phyloP scores from a whole-genome alignment of 768 basidiomycete genomes.

The Cyclocybe aegerita region DNA sequence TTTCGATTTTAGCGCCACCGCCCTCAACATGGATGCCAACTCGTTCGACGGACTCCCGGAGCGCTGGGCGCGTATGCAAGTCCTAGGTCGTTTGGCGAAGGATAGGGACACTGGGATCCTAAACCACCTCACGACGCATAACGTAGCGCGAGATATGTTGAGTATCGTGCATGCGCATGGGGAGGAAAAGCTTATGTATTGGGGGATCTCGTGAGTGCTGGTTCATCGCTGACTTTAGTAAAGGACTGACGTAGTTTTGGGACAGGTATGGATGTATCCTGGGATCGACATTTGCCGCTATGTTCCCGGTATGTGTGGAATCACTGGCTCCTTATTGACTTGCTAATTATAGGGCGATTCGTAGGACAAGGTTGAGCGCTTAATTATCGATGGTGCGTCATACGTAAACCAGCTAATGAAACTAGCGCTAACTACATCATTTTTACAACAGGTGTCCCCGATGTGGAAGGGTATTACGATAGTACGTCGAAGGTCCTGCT shows the following conservation, averaged over 20 bases:
- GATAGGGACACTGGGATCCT: conserved; percentile 27
- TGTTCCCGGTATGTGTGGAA: conserved; percentile 28
- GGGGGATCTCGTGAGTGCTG: conserved; percentile 27
- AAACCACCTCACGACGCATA: conserved; percentile 33
- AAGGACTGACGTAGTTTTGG: not conserved
- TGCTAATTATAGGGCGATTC: not conserved
- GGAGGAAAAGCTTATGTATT: conserved; percentile 30
- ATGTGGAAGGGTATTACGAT: no score
- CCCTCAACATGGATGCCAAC: conserved; percentile 6
- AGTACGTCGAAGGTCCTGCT: no score
- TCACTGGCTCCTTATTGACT: no score
- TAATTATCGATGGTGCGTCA: conserved; percentile 40
- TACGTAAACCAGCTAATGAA: not conserved
- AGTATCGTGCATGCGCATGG: conserved; percentile 32
- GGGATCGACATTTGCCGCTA: conserved; percentile 30
- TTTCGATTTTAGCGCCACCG: no score
- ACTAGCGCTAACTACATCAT: no score
- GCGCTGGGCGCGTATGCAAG: conserved; percentile 30
- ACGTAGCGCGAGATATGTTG: conserved; percentile 38
- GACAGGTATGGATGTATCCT: conserved; percentile 25
- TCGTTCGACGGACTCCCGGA: conserved; percentile 25
- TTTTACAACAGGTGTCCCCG: no score
- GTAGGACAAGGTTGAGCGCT: conserved; percentile 25
- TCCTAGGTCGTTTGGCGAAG: conserved; percentile 30
- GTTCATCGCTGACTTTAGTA: no score